Evolutionary conservation across 2,329 filamentous ascomycete species (phyloP), one percentile per base, ranked within the genome.

Genomic region (Botrytis galanthina): DNA sequence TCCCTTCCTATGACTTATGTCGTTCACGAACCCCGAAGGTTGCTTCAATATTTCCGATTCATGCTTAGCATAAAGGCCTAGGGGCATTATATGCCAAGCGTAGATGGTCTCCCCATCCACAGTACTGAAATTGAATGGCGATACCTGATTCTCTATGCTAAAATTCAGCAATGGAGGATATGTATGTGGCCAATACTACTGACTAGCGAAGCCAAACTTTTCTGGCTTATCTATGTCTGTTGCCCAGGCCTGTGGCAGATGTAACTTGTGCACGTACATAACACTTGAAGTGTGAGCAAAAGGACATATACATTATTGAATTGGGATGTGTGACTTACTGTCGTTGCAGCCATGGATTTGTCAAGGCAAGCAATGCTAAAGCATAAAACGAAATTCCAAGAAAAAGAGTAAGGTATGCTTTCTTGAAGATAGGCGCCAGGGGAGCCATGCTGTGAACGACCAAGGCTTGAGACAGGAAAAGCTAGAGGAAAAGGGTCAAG

Each of bases 21-120:
- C 86, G 2, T 83, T 68, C 32, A 83, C 77, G 57, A 75, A 77
- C 5, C 80, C 80, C 8, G 79, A 79, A 62, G 79, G 85, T 76
- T 89, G 86, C 8, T 83, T 81, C 57, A 87, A 83, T 20, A 97
- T 84, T 22, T 84, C 83, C 35, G 86, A 83, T 79, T 97, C 92
- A 78, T 97, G 87, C 76, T 91, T 86, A 10, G 89, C 85, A 81
- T 97, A 97, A 0, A 93, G 84, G 70, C 91, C 89, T 10, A 97
- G 83, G 0, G 95, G 95, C 67, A 98, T 84, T 72, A 98, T 87
- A 80, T 98, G 95, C 95, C 95, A 98, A 39, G 92, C 93, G 80
- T 96, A 97, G 29, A 98, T 84, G 3, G 85, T 89, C 81, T 95
- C 91, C 57, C 90, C 89, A 81, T 98, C 95, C 1, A 89, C 85